phyloP scores from a whole-genome alignment of 2,329 filamentous ascomycete genomes.

The Colletotrichum aenigma region DNA sequence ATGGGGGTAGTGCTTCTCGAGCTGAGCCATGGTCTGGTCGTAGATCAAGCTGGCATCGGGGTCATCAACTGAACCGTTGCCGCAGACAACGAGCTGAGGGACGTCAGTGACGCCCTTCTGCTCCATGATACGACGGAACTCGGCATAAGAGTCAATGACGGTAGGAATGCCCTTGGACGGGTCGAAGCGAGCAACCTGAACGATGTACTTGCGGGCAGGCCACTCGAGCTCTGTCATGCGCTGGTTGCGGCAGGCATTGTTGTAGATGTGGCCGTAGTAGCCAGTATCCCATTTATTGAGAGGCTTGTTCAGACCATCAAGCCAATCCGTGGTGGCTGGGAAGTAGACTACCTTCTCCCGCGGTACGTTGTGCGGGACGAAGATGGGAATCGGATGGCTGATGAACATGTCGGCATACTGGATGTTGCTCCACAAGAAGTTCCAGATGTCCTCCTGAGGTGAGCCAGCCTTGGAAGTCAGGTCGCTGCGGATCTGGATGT shows the following conservation, averaged over 20 bases:
- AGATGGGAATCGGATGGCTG: slow-evolving; percentile 78
- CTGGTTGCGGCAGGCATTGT: slow-evolving; percentile 62
- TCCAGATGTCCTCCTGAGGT: slow-evolving; percentile 76
- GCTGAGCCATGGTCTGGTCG: slow-evolving; percentile 71
- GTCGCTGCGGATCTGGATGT: slow-evolving; percentile 83
- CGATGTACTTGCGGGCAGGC: slow-evolving; percentile 72
- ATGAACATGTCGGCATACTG: slow-evolving; percentile 78
- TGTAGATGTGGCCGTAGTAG: slow-evolving; percentile 79
- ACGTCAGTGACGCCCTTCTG: slow-evolving; percentile 53
- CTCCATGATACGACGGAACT: slow-evolving; percentile 68
- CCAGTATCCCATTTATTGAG: slow-evolving; percentile 72
- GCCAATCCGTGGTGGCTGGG: slow-evolving; percentile 83
- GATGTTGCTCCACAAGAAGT: slow-evolving; percentile 75
- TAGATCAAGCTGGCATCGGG: slow-evolving; percentile 77
- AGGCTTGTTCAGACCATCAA: slow-evolving; percentile 81
- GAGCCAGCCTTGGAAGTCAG: slow-evolving; percentile 66
- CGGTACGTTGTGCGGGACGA: slow-evolving; percentile 74
- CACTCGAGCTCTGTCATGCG: slow-evolving; percentile 64
- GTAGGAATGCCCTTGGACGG: slow-evolving; percentile 83
- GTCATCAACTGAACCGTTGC: slow-evolving; percentile 82
- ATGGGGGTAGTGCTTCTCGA: slow-evolving; percentile 67
- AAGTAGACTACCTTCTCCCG: slow-evolving; percentile 73
- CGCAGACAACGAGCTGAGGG: slow-evolving; percentile 78
- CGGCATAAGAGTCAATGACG: slow-evolving; percentile 76
- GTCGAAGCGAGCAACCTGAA: slow-evolving; percentile 83